phyloP scores from a whole-genome alignment of 768 basidiomycete species.

The Naganishia friedmannii region DNA sequence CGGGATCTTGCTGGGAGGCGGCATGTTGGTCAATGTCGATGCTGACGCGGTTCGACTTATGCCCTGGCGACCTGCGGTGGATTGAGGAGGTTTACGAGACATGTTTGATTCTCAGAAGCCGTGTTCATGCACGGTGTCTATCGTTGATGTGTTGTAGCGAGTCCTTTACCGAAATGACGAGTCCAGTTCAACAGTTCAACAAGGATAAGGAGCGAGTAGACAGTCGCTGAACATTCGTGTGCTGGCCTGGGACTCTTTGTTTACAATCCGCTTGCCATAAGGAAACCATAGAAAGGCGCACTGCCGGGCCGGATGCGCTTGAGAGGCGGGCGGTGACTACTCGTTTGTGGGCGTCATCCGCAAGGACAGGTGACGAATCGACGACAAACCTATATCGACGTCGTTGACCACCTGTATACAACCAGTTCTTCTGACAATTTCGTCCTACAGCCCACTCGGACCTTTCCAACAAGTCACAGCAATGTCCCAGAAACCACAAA shows the following conservation, averaged over 20 bases:
- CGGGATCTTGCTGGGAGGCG: conserved; percentile 41
- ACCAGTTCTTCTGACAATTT: too few species aligned
- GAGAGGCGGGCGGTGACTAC: background rate
- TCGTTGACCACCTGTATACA: too few species aligned
- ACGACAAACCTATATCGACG: background rate
- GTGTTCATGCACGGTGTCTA: background rate
- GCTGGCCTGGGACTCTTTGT: too few species aligned
- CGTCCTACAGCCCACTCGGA: too few species aligned
- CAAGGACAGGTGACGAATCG: background rate
- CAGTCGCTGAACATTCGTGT: conserved; percentile 20
- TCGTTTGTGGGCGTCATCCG: background rate
- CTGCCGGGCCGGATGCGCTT: conserved; percentile 5
- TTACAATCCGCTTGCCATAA: conserved; percentile 15
- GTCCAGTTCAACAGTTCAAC: too few species aligned
- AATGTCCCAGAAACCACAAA: conserved; percentile 3
- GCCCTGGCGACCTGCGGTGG: conserved; percentile 18
- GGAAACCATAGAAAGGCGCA: conserved; percentile 17
- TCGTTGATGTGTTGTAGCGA: background rate
- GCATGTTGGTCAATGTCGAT: conserved; percentile 36
- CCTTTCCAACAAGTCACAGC: background rate
- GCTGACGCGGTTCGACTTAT: conserved; percentile 17
- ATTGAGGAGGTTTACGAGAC: conserved; percentile 26
- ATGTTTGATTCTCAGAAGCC: background rate
- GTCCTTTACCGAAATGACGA: too few species aligned
- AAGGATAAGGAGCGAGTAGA: conserved; percentile 1